Evolutionary conservation across 2,329 filamentous ascomycete species (phyloP).

Genomic region (Colletotrichum siamense): DNA sequence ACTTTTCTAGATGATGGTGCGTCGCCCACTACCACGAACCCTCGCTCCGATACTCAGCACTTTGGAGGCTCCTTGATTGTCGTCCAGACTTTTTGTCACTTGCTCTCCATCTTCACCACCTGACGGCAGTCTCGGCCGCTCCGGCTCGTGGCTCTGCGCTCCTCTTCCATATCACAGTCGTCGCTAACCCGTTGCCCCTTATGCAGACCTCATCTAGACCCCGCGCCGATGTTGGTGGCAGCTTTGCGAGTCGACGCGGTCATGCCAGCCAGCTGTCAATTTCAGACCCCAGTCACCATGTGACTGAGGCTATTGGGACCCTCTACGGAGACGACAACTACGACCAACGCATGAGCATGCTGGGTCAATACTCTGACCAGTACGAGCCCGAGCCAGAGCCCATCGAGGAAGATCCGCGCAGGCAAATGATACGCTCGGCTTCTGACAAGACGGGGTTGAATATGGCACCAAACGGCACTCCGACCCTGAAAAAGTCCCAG

Average conservation of each 20-base stretch:
- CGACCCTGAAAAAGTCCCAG: slow-evolving; percentile 47
- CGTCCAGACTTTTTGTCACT: background rate
- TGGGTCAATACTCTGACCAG: slow-evolving; percentile 58
- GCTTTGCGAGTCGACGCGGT: slow-evolving; percentile 63
- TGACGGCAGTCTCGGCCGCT: background rate
- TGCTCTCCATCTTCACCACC: background rate
- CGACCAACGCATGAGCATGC: slow-evolving; percentile 72
- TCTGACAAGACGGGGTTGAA: slow-evolving; percentile 46
- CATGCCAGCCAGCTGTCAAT: slow-evolving; percentile 68
- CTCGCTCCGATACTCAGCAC: background rate
- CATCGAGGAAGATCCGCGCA: slow-evolving; percentile 41
- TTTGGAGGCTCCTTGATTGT: background rate
- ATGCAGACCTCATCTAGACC: slow-evolving; percentile 63
- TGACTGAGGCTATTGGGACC: slow-evolving; percentile 91
- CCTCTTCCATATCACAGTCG: background rate
- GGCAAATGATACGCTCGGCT: slow-evolving; percentile 48
- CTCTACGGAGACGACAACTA: slow-evolving; percentile 82
- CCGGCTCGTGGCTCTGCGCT: background rate
- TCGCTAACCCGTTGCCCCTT: slow-evolving; percentile 25
- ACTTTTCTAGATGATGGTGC: slow-evolving; percentile 55
- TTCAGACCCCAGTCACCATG: slow-evolving; percentile 91
- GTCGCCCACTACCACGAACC: slow-evolving; percentile 28
- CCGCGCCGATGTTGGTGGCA: slow-evolving; percentile 60
- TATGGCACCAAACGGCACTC: slow-evolving; percentile 31
- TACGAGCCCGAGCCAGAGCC: slow-evolving; percentile 32